These are phyloP conservation scores for Melampsora americana DNA, from an alignment of 1,284 basidiomycete genomes.

Conservation along the genomic window DNA sequence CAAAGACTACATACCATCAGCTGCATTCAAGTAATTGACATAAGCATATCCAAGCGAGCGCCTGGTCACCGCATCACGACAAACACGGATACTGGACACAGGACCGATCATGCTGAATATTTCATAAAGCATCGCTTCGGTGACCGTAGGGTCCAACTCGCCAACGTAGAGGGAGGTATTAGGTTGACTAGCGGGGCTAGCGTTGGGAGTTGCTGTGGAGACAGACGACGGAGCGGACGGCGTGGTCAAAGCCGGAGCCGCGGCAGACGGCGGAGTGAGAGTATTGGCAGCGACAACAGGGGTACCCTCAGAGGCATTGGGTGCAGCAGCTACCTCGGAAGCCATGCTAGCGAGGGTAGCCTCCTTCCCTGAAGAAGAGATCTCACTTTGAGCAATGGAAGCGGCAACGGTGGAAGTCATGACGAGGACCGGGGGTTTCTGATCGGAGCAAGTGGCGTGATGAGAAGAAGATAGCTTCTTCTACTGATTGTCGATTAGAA, in stretches of 20 bases:
- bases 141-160: conserved; percentile 94
- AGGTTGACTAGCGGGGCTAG: conserved; percentile 45
- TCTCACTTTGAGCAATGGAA: conserved; percentile 45
- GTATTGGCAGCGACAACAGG: conserved; percentile 42
- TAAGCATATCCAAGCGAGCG: conserved; percentile 99
- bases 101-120: conserved; percentile 99
- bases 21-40: conserved; percentile 96
- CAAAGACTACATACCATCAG: conserved; percentile 67
- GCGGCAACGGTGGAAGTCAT: conserved; percentile 50
- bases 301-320: conserved; percentile 8
- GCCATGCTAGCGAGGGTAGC: conserved; percentile 25
- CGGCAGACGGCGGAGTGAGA: conserved; percentile 43
- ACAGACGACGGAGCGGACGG: conserved; percentile 42
- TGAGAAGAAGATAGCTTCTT: not conserved
- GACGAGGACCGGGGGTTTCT: not conserved
- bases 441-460: not conserved
- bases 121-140: conserved; percentile 99
- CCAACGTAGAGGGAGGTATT: conserved; percentile 91
- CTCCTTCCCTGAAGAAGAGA: conserved; percentile 46
- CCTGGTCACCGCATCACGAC: conserved; percentile 98
- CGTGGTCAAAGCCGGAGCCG: conserved; percentile 45
- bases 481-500: not conserved
- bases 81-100: conserved; percentile 98
- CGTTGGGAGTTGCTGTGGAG: conserved; percentile 33
- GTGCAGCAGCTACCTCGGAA: conserved; percentile 24